phyloP scores from a whole-genome alignment of 768 basidiomycete species.

The Mycena vulgaris region DNA sequence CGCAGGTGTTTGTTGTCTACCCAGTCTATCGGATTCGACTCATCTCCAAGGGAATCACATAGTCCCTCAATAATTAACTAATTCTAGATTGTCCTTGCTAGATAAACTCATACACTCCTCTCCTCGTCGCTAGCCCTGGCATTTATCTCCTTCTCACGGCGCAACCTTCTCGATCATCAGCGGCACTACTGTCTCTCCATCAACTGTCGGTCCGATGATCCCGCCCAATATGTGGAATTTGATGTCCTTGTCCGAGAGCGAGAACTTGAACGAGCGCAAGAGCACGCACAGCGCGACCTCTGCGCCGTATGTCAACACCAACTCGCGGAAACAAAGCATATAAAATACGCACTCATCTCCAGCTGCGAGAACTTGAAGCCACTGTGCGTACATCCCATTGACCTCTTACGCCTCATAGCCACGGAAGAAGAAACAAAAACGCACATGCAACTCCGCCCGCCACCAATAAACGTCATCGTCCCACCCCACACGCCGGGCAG shows the following conservation, averaged over 20 bases:
- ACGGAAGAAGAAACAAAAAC: conserved; percentile 30
- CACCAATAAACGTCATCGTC: conserved; percentile 63
- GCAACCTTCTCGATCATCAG: too few species aligned
- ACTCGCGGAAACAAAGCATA: background rate
- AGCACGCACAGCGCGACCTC: conserved; percentile 20
- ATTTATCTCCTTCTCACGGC: too few species aligned
- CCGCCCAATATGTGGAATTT: conserved; percentile 1
- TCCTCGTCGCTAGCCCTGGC: too few species aligned
- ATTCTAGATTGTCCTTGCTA: too few species aligned
- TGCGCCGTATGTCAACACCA: background rate
- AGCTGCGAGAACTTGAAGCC: conserved; percentile 71
- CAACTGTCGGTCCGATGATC: conserved; percentile 10
- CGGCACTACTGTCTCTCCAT: conserved; percentile 8
- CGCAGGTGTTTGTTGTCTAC: too few species aligned
- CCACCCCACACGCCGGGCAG: conserved; percentile 56
- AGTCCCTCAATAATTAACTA: too few species aligned
- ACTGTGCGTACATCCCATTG: conserved; percentile 38
- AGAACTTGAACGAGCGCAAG: conserved; percentile 8
- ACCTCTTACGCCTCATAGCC: background rate
- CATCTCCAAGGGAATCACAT: too few species aligned
- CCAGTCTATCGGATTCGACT: too few species aligned
- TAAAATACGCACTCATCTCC: conserved; percentile 61
- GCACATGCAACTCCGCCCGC: conserved; percentile 62
- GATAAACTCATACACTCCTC: too few species aligned
- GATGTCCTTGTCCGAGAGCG: conserved; percentile 7